Percentiles rank a stretch among this genome's conserved stretches.
Evolutionary conservation across 1,139 yeast genomes (phyloP).

Genomic region (Chernovozyma sophiae-reginae): DNA sequence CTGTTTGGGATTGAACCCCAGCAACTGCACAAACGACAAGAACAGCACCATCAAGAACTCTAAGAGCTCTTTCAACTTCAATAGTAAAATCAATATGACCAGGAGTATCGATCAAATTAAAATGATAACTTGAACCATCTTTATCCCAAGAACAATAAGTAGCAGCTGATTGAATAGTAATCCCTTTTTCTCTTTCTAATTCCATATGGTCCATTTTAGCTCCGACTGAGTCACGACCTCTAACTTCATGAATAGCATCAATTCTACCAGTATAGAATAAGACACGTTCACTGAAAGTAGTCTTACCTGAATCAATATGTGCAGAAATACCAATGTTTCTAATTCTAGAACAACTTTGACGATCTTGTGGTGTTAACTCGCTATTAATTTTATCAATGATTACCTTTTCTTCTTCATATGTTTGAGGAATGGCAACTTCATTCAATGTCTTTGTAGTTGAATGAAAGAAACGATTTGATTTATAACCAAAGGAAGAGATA

Average conservation of each 20-base stretch:
- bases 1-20: conserved; percentile 98
- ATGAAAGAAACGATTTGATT: not conserved
- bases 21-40: conserved; percentile 97
- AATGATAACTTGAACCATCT: conserved; percentile 65
- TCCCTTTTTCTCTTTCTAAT: conserved; percentile 93
- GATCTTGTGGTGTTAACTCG: conserved; percentile 55
- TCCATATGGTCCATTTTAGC: conserved; percentile 95
- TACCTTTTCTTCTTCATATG: conserved; percentile 71
- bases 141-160: conserved; percentile 97
- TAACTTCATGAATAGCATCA: conserved; percentile 95
- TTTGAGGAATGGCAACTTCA: conserved; percentile 25
- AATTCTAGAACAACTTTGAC: conserved; percentile 50
- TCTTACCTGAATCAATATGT: conserved; percentile 79
- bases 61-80: conserved; percentile 94
- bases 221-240: conserved; percentile 97
- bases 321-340: conserved; percentile 98
- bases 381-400: conserved; percentile 57
- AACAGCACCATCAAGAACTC: conserved; percentile 97
- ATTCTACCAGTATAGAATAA: conserved; percentile 95
- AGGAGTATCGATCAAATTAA: conserved; percentile 94
- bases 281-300: conserved; percentile 95
- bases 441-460: not conserved
- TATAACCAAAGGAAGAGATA: not conserved
- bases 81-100: conserved; percentile 98
- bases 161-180: conserved; percentile 97